Base-by-base conservation (phyloP, 2,329 filamentous ascomycete species). In the Exophiala aquamarina region DNA sequence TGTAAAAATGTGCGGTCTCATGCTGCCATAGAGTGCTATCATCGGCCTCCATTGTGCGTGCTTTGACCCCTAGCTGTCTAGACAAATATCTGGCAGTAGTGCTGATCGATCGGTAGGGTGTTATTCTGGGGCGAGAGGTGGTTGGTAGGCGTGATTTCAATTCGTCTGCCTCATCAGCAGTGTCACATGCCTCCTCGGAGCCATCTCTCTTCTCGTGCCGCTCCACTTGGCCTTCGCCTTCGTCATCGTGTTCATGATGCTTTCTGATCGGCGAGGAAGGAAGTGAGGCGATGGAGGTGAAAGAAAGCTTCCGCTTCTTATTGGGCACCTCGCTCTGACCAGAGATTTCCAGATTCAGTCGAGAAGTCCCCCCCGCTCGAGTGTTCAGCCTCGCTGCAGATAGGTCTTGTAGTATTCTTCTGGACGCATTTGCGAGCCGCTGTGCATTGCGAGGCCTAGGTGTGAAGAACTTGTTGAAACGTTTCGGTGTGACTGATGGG, bases 1-100 rank as follows among this genome's bases (percentile, higher is more conserved):
- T 81, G 61, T 82, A 79, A 62, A 85, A 86, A 46, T 75, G 66
- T 19, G 76, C 72, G 3, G 80, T 81, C 60, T 83, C 73, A 56
- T 78, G 71, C 62, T 77, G 75, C 79, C 79, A 83, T 45, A 58
- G 21, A 14, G 26, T 47, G 44, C 51, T 55, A 15, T 50, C 48
- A 10, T 51, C 48, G 10, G 45, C 47, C 9, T 52, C 42, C 21
- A 15, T 26, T 15, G 50, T 32, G n/a, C 17, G 45, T 15, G 28
- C 54, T 34, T 47, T 50, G 9, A 45, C 49, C 14, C 44, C 51
- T 3, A 58, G 31, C 28, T 50, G 47, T 33, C 36, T 49, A 4
- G 55, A 50, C 9, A 59, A 32, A 13, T 52, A 23, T 5, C 40
- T 42, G 4, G 52, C 46, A 1, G 55, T 51, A 4, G 48, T 49